Evolutionary conservation across 805 yeast genomes (phyloP).

Genomic region (Wickerhamomyces chambardii): DNA sequence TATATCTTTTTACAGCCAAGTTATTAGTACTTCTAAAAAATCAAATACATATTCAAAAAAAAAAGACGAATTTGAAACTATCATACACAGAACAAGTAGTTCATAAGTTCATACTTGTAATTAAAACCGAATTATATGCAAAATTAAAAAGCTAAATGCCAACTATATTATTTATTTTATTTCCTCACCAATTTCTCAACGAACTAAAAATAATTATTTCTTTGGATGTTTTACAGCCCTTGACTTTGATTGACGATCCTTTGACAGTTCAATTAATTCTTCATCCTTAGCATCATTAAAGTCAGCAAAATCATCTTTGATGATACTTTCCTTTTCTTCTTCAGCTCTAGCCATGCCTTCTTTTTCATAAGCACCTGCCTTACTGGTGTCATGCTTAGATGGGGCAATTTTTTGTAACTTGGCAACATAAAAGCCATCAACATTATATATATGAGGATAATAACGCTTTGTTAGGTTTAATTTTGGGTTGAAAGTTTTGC

Average conservation of each 20-base stretch:
- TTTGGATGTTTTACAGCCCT: conserved; percentile 71
- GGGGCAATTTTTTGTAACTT: conserved; percentile 88
- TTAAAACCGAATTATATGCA: too few species aligned
- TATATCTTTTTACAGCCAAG: too few species aligned
- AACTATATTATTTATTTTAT: too few species aligned
- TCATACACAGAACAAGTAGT: too few species aligned
- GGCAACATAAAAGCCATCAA: conserved; percentile 97
- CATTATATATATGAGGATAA: conserved; percentile 97
- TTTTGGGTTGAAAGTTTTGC: conserved; percentile 78
- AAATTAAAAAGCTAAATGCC: too few species aligned
- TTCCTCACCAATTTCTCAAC: too few species aligned
- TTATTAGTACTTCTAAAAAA: too few species aligned
- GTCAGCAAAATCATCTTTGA: conserved; percentile 77
- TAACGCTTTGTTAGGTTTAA: conserved; percentile 84
- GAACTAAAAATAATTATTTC: conserved; percentile 5
- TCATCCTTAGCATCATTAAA: conserved; percentile 75
- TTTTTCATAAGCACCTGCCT: conserved; percentile 84
- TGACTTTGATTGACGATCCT: conserved; percentile 46
- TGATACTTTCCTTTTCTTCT: conserved; percentile 63
- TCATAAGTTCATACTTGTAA: too few species aligned
- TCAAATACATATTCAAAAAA: too few species aligned
- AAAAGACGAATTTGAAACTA: too few species aligned
- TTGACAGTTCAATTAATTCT: conserved; percentile 58
- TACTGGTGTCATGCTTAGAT: conserved; percentile 75
- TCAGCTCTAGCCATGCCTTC: conserved; percentile 76